These are phyloP conservation scores for Silene coronaria DNA, from an alignment of 179 eudicot genomes.

Conservation along the genomic window DNA sequence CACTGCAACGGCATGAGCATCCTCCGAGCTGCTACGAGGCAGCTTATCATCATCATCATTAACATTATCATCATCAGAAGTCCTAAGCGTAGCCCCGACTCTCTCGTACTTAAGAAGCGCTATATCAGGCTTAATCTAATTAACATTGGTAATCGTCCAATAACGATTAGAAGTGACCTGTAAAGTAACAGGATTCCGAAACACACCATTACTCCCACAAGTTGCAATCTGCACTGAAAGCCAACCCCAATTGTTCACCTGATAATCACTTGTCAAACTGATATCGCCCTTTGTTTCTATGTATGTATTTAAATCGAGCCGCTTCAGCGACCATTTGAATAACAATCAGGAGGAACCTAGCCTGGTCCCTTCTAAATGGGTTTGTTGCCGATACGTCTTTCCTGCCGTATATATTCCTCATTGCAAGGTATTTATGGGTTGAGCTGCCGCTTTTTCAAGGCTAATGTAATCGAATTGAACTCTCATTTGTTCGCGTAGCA, in stretches of 20 bases:
- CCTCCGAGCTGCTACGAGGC: background rate
- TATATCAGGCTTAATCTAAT: background rate
- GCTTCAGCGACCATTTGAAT: constrained; percentile 7
- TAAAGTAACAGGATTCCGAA: background rate
- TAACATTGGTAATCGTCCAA: background rate
- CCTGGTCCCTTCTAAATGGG: background rate
- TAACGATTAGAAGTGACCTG: background rate
- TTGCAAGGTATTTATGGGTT: background rate
- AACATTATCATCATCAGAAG: background rate
- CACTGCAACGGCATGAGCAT: background rate
- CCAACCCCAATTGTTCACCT: background rate
- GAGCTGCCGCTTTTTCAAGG: background rate
- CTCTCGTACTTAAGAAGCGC: background rate
- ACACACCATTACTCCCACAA: background rate
- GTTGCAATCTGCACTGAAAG: background rate
- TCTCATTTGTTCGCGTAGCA: background rate
- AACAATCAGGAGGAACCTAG: background rate
- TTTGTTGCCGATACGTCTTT: background rate
- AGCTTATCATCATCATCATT: background rate
- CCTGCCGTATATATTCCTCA: background rate
- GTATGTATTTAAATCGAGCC: background rate
- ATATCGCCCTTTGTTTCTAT: background rate
- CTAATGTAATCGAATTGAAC: background rate
- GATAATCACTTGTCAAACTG: background rate
- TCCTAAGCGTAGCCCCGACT: background rate